A percentile compares a stretch with the other conserved stretches of the same genome.
Evolutionary conservation across 148 eudicot species (phyloP).

Genomic region (Cornus florida): DNA sequence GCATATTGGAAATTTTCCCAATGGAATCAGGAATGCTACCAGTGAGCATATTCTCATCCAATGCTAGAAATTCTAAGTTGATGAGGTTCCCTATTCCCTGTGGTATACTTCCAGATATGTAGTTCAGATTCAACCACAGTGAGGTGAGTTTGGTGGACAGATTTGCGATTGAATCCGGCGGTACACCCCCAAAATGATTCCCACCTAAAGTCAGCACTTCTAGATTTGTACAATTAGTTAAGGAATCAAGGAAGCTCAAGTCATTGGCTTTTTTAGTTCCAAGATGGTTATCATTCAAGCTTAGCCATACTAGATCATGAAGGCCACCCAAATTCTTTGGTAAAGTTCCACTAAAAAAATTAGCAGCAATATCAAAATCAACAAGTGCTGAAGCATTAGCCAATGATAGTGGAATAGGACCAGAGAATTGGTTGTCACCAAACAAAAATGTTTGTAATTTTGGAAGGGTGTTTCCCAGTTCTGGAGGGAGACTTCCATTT

Average conservation of each 20-base stretch:
- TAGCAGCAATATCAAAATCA: no score
- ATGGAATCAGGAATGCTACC: constrained; percentile 16
- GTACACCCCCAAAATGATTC: background rate
- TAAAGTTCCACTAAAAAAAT: no score
- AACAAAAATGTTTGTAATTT: no score
- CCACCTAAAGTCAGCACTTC: background rate
- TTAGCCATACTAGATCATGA: constrained; percentile 4
- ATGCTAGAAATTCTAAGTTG: background rate
- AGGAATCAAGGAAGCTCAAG: constrained; percentile 6
- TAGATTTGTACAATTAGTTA: constrained; percentile 21
- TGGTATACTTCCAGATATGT: constrained; percentile 23
- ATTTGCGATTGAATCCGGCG: constrained; percentile 18
- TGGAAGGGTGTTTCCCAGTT: no score
- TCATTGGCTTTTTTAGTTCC: constrained; percentile 8
- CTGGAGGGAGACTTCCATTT: background rate
- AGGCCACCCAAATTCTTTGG: constrained; percentile 10
- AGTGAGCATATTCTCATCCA: constrained; percentile 13
- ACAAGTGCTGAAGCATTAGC: no score
- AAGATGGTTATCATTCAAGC: constrained; percentile 5
- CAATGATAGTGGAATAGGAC: no score
- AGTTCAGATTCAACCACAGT: constrained; percentile 5
- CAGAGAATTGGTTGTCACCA: no score
- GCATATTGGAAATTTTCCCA: constrained; percentile 9
- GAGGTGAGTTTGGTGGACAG: constrained; percentile 9
- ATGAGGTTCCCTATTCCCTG: constrained; percentile 3